Evolutionary conservation across 2,329 filamentous ascomycete genomes (phyloP).

Genomic region (Xylariaceae sp.): DNA sequence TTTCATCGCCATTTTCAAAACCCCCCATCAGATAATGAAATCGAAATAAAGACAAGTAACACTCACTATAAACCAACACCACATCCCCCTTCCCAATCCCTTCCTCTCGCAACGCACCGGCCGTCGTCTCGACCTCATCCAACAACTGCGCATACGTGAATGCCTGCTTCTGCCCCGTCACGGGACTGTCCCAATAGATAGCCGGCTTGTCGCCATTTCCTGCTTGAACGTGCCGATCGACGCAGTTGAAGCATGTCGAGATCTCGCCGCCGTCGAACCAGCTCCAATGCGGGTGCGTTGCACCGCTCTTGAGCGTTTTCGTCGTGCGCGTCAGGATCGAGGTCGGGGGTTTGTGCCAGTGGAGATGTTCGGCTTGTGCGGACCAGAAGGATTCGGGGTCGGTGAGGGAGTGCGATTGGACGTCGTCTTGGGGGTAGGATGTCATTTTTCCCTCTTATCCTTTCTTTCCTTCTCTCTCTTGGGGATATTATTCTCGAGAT

Average conservation of each 20-base stretch:
- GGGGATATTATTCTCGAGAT: background rate
- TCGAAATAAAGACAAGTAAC: background rate
- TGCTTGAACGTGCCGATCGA: conserved; percentile 79
- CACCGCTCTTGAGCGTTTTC: conserved; percentile 58
- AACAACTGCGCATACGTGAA: conserved; percentile 73
- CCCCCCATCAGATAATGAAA: background rate
- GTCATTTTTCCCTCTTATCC: conserved; percentile 1
- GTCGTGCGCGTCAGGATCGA: conserved; percentile 53
- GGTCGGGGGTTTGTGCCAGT: conserved; percentile 75
- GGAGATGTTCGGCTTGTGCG: conserved; percentile 65
- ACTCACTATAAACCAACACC: conserved; percentile 80
- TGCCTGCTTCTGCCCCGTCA: conserved; percentile 65
- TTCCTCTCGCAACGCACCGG: conserved; percentile 75
- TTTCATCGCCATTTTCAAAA: background rate
- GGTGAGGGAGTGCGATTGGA: conserved; percentile 54
- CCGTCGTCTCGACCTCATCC: conserved; percentile 73
- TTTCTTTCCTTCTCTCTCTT: background rate
- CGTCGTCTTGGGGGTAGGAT: conserved; percentile 44
- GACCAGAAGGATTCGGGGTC: conserved; percentile 71
- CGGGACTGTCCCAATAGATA: conserved; percentile 83
- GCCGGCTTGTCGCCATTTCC: conserved; percentile 71
- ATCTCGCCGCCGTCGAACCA: conserved; percentile 91
- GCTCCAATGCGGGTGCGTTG: conserved; percentile 70
- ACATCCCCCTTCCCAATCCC: conserved; percentile 80
- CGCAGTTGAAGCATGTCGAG: conserved; percentile 85